Percentiles rank a stretch among this genome's conserved stretches.
phyloP scores from a whole-genome alignment of 805 yeast genomes.

The Geotrichum ghanense region DNA sequence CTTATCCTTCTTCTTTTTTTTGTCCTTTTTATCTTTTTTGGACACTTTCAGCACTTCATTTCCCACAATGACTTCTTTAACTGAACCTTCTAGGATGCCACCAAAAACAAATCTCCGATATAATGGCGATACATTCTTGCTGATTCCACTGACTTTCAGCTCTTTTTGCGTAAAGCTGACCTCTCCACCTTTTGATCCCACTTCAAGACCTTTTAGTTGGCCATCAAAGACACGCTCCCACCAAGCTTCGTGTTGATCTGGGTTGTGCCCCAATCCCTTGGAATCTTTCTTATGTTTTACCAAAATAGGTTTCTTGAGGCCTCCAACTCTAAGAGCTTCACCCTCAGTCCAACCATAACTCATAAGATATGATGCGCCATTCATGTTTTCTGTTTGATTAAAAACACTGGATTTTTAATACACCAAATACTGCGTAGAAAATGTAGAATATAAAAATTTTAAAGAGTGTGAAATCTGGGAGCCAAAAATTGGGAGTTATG shows the following conservation, averaged over 20 bases:
- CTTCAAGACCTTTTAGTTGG: constrained; percentile 68
- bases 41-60: constrained; percentile 14
- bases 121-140: constrained; percentile 54
- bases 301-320: constrained; percentile 71
- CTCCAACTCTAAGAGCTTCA: constrained; percentile 69
- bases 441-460: no score
- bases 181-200: constrained; percentile 26
- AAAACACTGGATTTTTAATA: no score
- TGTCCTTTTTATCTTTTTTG: constrained; percentile 25
- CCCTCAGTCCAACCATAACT: constrained; percentile 92
- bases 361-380: constrained; percentile 59
- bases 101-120: constrained; percentile 84
- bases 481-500: no score
- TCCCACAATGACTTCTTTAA: constrained; percentile 19
- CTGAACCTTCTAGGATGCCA: constrained; percentile 69
- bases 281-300: constrained; percentile 86
- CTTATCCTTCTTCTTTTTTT: constrained; percentile 18
- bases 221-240: constrained; percentile 97
- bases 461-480: no score
- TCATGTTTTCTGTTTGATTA: constrained; percentile 49
- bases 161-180: constrained; percentile 48
- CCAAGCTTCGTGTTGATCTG: constrained; percentile 79
- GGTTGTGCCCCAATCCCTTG: constrained; percentile 77
- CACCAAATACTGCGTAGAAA: no score
- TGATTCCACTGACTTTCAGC: constrained; percentile 32